Conservation (phyloP, 2,329 filamentous ascomycete genomes). For the Stylonectria norvegica region DNA sequence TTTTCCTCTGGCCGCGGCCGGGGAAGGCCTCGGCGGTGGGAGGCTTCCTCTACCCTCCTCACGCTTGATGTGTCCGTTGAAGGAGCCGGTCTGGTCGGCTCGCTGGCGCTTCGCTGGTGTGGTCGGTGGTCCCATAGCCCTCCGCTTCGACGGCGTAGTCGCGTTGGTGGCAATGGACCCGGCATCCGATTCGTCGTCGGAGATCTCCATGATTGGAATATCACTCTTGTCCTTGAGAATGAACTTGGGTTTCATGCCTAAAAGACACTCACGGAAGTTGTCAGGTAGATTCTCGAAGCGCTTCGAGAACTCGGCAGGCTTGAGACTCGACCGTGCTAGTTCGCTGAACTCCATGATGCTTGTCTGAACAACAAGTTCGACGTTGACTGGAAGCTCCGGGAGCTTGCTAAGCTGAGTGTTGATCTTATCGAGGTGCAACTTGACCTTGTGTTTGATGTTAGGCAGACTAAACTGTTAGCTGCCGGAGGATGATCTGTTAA, state of each 20-base stretch:
- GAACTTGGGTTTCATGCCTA: conserved; percentile 46
- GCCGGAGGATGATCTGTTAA: conserved; percentile 7
- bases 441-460: conserved; percentile 52
- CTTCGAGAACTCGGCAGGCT: conserved; percentile 40
- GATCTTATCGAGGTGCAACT: conserved; percentile 48
- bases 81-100: conserved; percentile 16
- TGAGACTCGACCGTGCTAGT: conserved; percentile 48
- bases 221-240: conserved; percentile 39
- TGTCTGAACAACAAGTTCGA: conserved; percentile 61
- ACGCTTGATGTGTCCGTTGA: conserved; percentile 33
- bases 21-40: conserved; percentile 11
- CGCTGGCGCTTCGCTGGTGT: conserved; percentile 36
- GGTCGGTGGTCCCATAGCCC: conserved; percentile 21
- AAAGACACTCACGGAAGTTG: conserved; percentile 48
- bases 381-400: conserved; percentile 65
- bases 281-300: conserved; percentile 46
- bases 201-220: conserved; percentile 36
- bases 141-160: conserved; percentile 30
- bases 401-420: conserved; percentile 53
- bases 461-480: conserved; percentile 40
- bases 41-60: conserved; percentile 34
- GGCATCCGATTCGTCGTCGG: conserved; percentile 38
- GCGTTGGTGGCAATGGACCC: conserved; percentile 17
- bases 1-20: conserved; percentile 9
- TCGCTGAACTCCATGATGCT: conserved; percentile 57